Evolutionary conservation across 441 rosid species (phyloP), one percentile per base, ranked within the genome.

Genomic region (Populus hybrid): DNA sequence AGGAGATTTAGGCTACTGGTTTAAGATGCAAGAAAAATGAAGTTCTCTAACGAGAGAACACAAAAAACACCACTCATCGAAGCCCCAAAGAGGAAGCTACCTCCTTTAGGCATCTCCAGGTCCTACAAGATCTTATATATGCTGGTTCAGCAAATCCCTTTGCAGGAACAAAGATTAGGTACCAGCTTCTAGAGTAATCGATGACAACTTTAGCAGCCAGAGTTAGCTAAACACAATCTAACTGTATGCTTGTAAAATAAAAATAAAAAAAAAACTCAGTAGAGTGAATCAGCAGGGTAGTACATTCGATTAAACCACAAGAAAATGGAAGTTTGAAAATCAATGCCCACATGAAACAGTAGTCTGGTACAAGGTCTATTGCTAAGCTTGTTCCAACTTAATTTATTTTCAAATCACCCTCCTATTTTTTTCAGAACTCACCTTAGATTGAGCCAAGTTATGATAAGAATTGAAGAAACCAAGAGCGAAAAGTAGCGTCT

Each of bases 361-460:
- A 45, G 35, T 45, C 59, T 50, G 8, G n/a, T 50, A 14, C 59
- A 53, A 6, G 61, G 61, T 16, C n/a, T 53, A 1, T 16, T 53
- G 61, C n/a, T 53, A 53, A 53, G 61, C n/a, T 16, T 16, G 61
- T 53, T 53, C 29, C 69, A 16, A 11, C 9, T 16, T 31, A 28
- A 20, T n/a, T n/a, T 18, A 33, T 3, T 33, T 36, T 20, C 6
- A 28, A 31, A 2, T 28, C 33, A 26, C 12, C 1, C 2, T 6
- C 3, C 1, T 42, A 12, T n/a, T 11, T 10, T 8, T 6, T 18
- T 31, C 1, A 74, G 72, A 80, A 83, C 82, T 69, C 69, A 90
- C 99, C 99, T 93, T 80, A 95, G 77, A 81, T 95, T 95, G 59
- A 95, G 91, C 98, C 97, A 95, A 64, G 92, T 83, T 75, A 95